Evolutionary conservation across 176 grass and related monocot genomes (phyloP).

Genomic region (Triticum urartu): DNA sequence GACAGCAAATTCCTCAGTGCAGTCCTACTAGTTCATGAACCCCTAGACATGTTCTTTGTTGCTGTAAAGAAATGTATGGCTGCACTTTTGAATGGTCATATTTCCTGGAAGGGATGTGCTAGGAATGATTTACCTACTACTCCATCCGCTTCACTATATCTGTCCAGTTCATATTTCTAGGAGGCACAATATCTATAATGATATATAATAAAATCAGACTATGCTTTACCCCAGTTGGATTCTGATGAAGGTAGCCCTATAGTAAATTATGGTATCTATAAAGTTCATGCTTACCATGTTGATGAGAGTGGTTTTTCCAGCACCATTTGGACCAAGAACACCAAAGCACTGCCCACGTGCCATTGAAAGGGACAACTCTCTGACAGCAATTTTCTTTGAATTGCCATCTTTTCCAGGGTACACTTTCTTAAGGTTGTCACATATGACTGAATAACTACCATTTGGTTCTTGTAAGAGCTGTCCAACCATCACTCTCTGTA

Average conservation of each 20-base stretch:
- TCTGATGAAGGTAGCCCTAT: not conserved
- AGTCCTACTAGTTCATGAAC: not conserved
- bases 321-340: conserved; percentile 93
- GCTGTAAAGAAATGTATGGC: conserved; percentile 2
- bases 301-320: conserved; percentile 92
- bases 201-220: not conserved
- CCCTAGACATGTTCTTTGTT: not conserved
- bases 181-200: not conserved
- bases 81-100: not conserved
- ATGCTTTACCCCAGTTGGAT: not conserved
- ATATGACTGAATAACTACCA: conserved; percentile 58
- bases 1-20: conserved; percentile 5
- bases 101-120: not conserved
- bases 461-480: conserved; percentile 42
- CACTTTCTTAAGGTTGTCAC: conserved; percentile 71
- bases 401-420: conserved; percentile 78
- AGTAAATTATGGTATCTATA: not conserved
- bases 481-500: conserved; percentile 67
- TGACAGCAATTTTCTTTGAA: conserved; percentile 67
- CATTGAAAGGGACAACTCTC: conserved; percentile 69
- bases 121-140: not conserved
- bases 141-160: not conserved
- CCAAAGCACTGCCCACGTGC: conserved; percentile 78
- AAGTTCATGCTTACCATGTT: conserved; percentile 59
- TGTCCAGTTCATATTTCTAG: not conserved